Base-by-base conservation (phyloP, 208 protist genomes). In the Crithidia fasciculata region DNA sequence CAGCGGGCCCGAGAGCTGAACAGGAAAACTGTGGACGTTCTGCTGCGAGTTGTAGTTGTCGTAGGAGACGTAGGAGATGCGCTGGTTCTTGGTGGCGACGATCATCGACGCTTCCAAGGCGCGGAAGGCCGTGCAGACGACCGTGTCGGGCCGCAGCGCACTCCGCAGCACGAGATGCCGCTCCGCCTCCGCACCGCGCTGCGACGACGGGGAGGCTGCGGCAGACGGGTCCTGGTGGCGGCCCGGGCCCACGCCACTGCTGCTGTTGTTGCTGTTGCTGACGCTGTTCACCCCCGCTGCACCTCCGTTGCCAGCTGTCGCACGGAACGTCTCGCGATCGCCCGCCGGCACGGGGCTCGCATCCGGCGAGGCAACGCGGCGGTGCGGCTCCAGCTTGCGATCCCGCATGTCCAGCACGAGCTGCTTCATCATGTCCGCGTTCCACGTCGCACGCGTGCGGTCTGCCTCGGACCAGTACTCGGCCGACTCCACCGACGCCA, bases 381-480 rank as follows among this genome's bases (percentile, higher is more conserved):
- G 67, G 56, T 68, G 58, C 41, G 83, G 83, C 61, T 89, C 87
- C 40, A 93, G 70, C 61, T 84, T 85, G 67, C 85, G 74, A 40
- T 89, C 88, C 16, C 87, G 78, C 80, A 91, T 81, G 37, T 96
- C 88, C 10, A 95, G 80, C 69, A 93, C 91, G 55, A 95, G 76
- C 69, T 92, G 91, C 55, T 80, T 71, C 88, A 95, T 95, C 66
- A 77, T 86, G 77, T 95, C 91, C 16, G 83, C 76, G 72, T 95
- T 95, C 74, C 80, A 87, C 62, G 87, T 92, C 47, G 80, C 77
- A 4, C 88, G 88, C 6, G 83, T 81, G 68, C 91, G 86, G 61
- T 95, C 91, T 4, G 88, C 86, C 81, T 95, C 91, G 8, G 90
- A 90, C 54, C 84, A 64, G 83, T 83, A 86, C 60, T 84, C 55